Base-by-base conservation (phyloP, 768 basidiomycete genomes). In the Termitomyces heimii region DNA sequence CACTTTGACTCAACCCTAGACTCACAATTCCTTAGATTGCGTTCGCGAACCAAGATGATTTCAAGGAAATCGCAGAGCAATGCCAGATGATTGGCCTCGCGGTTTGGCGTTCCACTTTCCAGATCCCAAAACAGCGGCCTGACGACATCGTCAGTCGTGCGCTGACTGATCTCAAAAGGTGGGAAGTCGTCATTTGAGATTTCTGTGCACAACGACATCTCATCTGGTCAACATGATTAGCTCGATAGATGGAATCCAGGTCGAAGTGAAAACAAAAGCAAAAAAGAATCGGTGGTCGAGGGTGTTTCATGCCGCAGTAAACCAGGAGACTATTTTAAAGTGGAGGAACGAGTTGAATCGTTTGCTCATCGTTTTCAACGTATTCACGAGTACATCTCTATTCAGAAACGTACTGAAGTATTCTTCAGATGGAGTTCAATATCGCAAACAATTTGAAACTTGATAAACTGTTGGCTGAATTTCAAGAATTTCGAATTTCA, bases 41-140 rank as follows among this genome's bases (percentile, higher is more conserved):
- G 0, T 46, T 58, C 2, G 18, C 7, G 1, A 60, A 57, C 24
- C 51, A 53, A 18, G 51, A 31, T 18, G 58, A 62, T 29, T 62
- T 62, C 16, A 18, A 14, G 9, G 58, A 54, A n/a, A 31, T 62
- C 1, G 46, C 42, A n/a, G 61, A 59, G 42, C 58, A 57, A 53
- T 62, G 61, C 26, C 48, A 60, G 24, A 59, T 28, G 13, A 62
- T 62, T 24, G n/a, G 37, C 6, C 54, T 62, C 4, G 20, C 54
- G 1, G 44, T 62, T 51, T 59, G 57, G 54, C 54, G 48, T 2
- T 56, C 58, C 4, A 60, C 61, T 3, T 35, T 22, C 1, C 35
- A 37, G 5, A 51, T 5, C 34, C 14, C 49, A 12, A 24, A 50
- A 37, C 16, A 37, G 1, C 34, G 26, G 3, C 34, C 26, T 37